Evolutionary conservation across 2,329 filamentous ascomycete species (phyloP).

Genomic region (Pseudocercospora musae): DNA sequence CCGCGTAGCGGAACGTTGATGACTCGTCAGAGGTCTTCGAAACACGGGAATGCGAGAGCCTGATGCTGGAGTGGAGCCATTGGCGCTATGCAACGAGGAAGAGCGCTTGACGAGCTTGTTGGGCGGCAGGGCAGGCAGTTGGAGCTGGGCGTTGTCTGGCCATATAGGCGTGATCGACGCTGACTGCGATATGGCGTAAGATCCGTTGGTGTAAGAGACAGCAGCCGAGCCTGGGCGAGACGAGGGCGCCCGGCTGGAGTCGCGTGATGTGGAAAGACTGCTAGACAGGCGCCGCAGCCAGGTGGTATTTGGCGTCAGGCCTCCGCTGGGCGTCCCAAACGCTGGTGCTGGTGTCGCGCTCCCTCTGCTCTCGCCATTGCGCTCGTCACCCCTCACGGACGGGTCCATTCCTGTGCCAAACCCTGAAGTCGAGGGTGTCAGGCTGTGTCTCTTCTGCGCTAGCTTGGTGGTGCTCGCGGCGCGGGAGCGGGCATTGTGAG

Average conservation of each 20-base stretch:
- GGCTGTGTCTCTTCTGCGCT: constrained; percentile 1
- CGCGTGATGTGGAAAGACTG: constrained; percentile 32
- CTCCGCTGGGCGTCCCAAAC: constrained; percentile 6
- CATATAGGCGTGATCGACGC: constrained; percentile 64
- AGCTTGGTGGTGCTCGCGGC: constrained; percentile 9
- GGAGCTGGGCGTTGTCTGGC: constrained; percentile 36
- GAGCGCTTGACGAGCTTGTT: constrained; percentile 78
- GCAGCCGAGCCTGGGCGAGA: constrained; percentile 64
- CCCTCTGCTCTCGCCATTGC: constrained; percentile 6
- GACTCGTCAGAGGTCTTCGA: constrained; percentile 72
- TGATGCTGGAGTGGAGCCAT: constrained; percentile 46
- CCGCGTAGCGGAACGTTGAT: constrained; percentile 70
- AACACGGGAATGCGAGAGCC: constrained; percentile 64
- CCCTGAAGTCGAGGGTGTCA: not conserved
- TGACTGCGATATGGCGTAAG: constrained; percentile 44
- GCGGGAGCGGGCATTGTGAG: constrained; percentile 12
- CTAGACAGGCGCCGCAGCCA: constrained; percentile 68
- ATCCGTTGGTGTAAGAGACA: constrained; percentile 55
- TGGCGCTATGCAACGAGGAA: constrained; percentile 53
- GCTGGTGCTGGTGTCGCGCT: not conserved
- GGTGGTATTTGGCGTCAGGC: constrained; percentile 18
- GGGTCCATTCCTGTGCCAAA: constrained; percentile 21
- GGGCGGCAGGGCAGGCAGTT: constrained; percentile 47
- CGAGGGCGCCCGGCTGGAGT: constrained; percentile 52
- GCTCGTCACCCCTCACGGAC: constrained; percentile 11